Conservation (phyloP, 2,329 filamentous ascomycete genomes). For the Aureobasidium sp. region DNA sequence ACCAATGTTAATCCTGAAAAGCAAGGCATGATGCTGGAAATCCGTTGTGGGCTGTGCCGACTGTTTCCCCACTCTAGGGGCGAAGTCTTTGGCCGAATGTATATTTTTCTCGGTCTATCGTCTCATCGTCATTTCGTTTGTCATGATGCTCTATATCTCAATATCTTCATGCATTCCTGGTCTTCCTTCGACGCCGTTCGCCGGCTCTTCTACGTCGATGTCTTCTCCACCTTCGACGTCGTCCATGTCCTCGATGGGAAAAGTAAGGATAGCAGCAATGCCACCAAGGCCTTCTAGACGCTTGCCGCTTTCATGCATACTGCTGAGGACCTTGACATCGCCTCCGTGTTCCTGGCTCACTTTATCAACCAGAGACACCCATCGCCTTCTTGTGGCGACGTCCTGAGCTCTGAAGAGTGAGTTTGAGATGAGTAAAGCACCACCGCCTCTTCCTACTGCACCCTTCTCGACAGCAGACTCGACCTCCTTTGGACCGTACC, state of each 20-base stretch:
- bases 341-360: constrained; percentile 77
- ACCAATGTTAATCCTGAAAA: not conserved
- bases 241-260: constrained; percentile 63
- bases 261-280: constrained; percentile 85
- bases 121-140: constrained; percentile 12
- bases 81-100: not conserved
- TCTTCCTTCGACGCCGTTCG: constrained; percentile 21
- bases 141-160: constrained; percentile 18
- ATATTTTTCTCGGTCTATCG: not conserved
- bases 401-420: constrained; percentile 78
- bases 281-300: constrained; percentile 76
- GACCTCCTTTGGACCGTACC: constrained; percentile 81
- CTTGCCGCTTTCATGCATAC: constrained; percentile 88
- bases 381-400: constrained; percentile 66
- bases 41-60: not conserved
- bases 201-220: constrained; percentile 18
- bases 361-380: constrained; percentile 78
- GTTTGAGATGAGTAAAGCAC: constrained; percentile 80
- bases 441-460: constrained; percentile 79
- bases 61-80: not conserved
- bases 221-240: constrained; percentile 31
- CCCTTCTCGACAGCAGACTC: constrained; percentile 77
- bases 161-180: constrained; percentile 20
- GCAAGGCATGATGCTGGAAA: not conserved
- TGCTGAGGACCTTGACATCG: constrained; percentile 82